Evolutionary conservation across 148 eudicot genomes (phyloP), one percentile per base, ranked within the genome.

Genomic region (Amaranthus hypochondriacus): DNA sequence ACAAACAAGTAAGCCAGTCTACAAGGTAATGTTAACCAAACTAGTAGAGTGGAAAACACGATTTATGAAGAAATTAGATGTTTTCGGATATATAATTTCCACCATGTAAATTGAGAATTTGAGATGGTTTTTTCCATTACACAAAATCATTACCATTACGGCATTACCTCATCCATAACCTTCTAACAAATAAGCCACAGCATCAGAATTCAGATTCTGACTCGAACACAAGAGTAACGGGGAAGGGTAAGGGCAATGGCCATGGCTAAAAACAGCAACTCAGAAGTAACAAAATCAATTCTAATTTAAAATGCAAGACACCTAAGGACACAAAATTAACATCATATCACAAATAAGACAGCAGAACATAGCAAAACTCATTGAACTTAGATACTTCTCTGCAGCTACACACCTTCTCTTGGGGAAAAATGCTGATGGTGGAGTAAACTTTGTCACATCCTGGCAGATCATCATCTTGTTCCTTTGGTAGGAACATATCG

Each of bases 401-500:
- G 64, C 43, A 56, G 10, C 21, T 52, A 73, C 77, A 13, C 73
- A 87, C 90, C 86, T 85, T 63, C 53, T 79, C 62, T 13, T n/a
- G 43, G 66, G 70, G 68, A 73, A 84, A 44, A 73, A 68, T 49
- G 54, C 18, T 58, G 71, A 76, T 63, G 65, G 67, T 44, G 55
- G 61, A 58, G 65, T 56, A 74, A 77, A 72, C 13, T 79, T 77
- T 73, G 86, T 70, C 73, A 77, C 66, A 64, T 56, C 73, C 67
- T 68, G 63, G 47, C 69, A 59, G 12, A 72, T 60, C 53, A 73
- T 66, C 21, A 79, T 76, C 60, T 42, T 66, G 54, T 62, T 62
- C 43, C 75, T 71, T 71, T 51, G 66, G 39, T 71, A 71, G 6
- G 60, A 70, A 71, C 72, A 14, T 47, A 75, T 57, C 50, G 74